Base-by-base conservation (phyloP, 768 basidiomycete species). In the Boletus rufocinnamomeus region DNA sequence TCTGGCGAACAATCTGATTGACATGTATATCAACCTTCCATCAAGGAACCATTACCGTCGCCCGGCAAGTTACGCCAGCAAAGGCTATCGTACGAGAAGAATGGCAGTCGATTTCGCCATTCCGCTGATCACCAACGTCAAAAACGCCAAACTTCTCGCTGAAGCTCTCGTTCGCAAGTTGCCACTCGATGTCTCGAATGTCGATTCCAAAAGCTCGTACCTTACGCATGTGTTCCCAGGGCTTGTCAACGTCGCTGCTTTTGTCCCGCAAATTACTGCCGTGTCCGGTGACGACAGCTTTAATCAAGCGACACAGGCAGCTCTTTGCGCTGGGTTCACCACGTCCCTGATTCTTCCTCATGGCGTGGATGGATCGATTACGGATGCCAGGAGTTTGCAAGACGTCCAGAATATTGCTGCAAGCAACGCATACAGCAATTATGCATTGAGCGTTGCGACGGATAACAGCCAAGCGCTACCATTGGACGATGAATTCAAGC, bases 81-180 rank as follows among this genome's bases (percentile, higher is more conserved):
- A 97, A 71, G 97, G 97, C 9, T 98, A 98, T 74, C 86, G 87
- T 59, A 96, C 95, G 32, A 91, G 97, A 65, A 90, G 97, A 52
- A 95, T 98, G 95, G 97, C 97, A 7, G 95, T 99, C 63, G 97
- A 99, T 74, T 98, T 96, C 67, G 97, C 95, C 32, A 88, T 98
- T 35, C 97, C 97, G 1, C 81, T 98, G 52, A 93, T 98, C 70
- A 98, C 96, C 45, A 98, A 99, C 72, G 91, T 99, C 78, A 99
- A 99, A 79, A 95, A 94, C 69, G 96, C 96, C 56, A 99, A 98
- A 74, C 82, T 99, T 70, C 83, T 98, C 41, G 90, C 93, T 17
- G 95, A 98, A 75, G 97, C 96, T 2, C 79, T 95, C 50, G 87
- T 94, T 50, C 85, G 93, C 63, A 94, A 87, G 73, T 79, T 96